Base-by-base conservation (phyloP, 78 protist species). In the Polysphondylium violaceum region DNA sequence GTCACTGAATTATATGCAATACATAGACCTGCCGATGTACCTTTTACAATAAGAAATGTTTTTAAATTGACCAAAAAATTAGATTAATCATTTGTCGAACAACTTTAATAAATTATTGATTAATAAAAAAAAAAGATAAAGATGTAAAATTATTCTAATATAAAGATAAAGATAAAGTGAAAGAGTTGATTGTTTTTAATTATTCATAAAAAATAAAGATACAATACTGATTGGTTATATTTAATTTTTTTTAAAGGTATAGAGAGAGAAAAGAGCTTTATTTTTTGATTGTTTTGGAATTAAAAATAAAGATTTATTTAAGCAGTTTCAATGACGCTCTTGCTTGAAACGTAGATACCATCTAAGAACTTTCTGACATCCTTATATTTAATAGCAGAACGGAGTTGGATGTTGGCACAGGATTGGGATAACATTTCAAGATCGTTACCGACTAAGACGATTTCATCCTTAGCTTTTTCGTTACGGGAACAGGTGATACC, bases 311-410 rank as follows among this genome's bases (percentile, higher is more conserved):
- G 40, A 21, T 65, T 65, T 65, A 65, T 65, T 65, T 65, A 65
- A 51, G 33, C 40, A 33, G 73, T 33, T 56, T 69, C 95, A 31
- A 97, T 47, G 90, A 63, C 86, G 88, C 91, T 87, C 76, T 79
- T 92, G 53, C 81, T 95, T 27, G 93, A 69, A 31, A 98, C 98
- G 94, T 98, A 99, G 94, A 98, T 92, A 92, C 99, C 99, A 97
- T 99, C 99, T 11, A 99, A 87, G 99, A 98, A 99, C 98, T 98
- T 99, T 33, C 99, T 96, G 95, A 98, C 98, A 97, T 99, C 99
- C 79, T 83, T 83, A 56, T 59, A 83, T 74, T 83, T 83, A 44
- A 83, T 69, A 74, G 33, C 86, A 68, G 88, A 83, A 95, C 98
- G 19, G 60, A 40, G 83, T 60, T 55, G 69, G 94, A 77, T 88